phyloP scores from a whole-genome alignment of 108 stramenopile genomes.

The Cyclotella baltica region DNA sequence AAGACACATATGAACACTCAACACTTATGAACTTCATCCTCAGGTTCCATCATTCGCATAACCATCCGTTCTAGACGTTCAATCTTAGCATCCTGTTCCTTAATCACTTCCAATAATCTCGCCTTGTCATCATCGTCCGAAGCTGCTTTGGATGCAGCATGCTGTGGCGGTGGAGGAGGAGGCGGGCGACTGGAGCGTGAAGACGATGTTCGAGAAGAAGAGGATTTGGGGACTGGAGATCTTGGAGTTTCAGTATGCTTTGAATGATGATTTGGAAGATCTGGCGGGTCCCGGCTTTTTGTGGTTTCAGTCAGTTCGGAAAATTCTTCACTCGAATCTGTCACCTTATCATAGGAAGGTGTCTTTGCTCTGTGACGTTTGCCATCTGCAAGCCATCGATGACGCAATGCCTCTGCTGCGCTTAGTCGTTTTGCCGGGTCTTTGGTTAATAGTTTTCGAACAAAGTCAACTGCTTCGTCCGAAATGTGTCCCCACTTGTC shows the following conservation, averaged over 20 bases:
- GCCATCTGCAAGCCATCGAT: slow-evolving; percentile 64
- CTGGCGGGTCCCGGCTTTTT: slow-evolving; percentile 11
- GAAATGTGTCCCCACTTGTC: slow-evolving; percentile 84
- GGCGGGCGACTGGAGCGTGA: slow-evolving; percentile 7
- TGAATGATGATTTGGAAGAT: slow-evolving; percentile 1
- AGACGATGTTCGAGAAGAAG: slow-evolving; percentile 2
- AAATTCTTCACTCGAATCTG: slow-evolving; percentile 15
- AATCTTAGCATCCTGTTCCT: slow-evolving; percentile 55
- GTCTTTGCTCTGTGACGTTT: slow-evolving; percentile 1
- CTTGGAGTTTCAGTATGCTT: slow-evolving; percentile 3
- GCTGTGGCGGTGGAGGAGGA: slow-evolving; percentile 9
- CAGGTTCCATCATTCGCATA: slow-evolving; percentile 53
- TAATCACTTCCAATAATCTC: slow-evolving; percentile 52
- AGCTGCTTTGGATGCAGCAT: background rate
- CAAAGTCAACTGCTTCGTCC: slow-evolving; percentile 74
- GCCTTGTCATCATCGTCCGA: slow-evolving; percentile 44
- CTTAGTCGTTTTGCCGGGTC: slow-evolving; percentile 73
- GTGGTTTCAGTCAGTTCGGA: slow-evolving; percentile 13
- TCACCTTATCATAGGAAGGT: background rate
- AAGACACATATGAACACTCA: slow-evolving; percentile 7
- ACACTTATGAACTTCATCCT: slow-evolving; percentile 45
- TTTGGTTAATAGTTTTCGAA: slow-evolving; percentile 61
- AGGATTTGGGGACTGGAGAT: background rate
- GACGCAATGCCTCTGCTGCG: slow-evolving; percentile 62
- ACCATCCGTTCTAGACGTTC: slow-evolving; percentile 47